Evolutionary conservation across 306 rosid genomes (phyloP).

Genomic region (Sechiopsis laciniata): DNA sequence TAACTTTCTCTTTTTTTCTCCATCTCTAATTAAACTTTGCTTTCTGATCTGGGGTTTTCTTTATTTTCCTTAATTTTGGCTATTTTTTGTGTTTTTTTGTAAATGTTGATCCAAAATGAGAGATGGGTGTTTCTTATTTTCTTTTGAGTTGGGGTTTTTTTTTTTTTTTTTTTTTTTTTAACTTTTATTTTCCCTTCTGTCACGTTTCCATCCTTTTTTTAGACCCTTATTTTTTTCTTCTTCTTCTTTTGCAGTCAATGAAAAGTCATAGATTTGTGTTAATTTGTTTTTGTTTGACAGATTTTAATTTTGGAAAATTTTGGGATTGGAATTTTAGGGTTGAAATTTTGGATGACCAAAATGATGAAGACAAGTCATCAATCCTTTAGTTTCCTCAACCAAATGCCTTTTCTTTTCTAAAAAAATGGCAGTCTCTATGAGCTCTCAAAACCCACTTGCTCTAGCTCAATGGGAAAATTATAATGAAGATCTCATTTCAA

Average conservation of each 20-base stretch:
- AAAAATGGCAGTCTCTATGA: slow-evolving; percentile 29
- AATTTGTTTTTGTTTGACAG: not conserved
- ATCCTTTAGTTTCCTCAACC: slow-evolving; percentile 34
- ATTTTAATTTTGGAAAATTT: not conserved
- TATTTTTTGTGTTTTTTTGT: not conserved
- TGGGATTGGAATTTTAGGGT: not conserved
- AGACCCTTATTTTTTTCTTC: slow-evolving; percentile 31
- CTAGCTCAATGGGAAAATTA: slow-evolving; percentile 19
- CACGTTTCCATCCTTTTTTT: slow-evolving; percentile 59
- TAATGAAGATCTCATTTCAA: not conserved
- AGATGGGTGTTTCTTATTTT: not conserved
- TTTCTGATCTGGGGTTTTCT: not conserved
- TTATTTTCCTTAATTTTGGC: not conserved
- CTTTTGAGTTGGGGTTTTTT: too few species aligned
- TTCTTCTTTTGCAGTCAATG: slow-evolving; percentile 58
- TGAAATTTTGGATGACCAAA: slow-evolving; percentile 27
- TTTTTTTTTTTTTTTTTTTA: too few species aligned
- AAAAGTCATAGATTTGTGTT: slow-evolving; percentile 45
- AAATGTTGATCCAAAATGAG: slow-evolving; percentile 1
- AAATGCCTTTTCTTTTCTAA: slow-evolving; percentile 30
- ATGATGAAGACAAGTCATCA: slow-evolving; percentile 54
- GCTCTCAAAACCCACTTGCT: slow-evolving; percentile 27
- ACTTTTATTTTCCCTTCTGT: slow-evolving; percentile 33
- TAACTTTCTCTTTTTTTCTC: not conserved
- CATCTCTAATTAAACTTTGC: not conserved